A percentile compares a stretch with the other conserved stretches of the same genome.
These are phyloP conservation scores for Alnus glutinosa DNA, from an alignment of 306 rosid genomes.

Conservation along the genomic window DNA sequence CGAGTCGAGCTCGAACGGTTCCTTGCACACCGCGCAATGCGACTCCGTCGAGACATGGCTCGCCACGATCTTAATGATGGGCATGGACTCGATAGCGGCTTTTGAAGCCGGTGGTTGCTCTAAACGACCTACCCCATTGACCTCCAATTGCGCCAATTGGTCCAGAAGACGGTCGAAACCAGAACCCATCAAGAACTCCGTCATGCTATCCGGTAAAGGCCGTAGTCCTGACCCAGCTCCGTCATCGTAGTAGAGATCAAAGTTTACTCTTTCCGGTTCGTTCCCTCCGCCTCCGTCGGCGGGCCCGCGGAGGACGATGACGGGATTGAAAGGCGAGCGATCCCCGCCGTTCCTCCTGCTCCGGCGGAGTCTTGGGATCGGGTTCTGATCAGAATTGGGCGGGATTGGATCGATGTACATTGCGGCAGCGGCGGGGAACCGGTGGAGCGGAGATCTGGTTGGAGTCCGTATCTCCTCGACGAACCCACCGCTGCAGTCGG, in stretches of 20 bases:
- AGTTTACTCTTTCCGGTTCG: slow-evolving; percentile 46
- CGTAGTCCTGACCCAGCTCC: slow-evolving; percentile 61
- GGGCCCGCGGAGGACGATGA: slow-evolving; percentile 60
- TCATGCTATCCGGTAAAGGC: slow-evolving; percentile 52
- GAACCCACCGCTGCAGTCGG: slow-evolving; percentile 58
- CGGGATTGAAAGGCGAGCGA: slow-evolving; percentile 63
- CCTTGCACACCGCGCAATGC: slow-evolving; percentile 69
- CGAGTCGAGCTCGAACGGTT: slow-evolving; percentile 47
- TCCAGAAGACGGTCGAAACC: slow-evolving; percentile 68
- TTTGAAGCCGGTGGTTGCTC: slow-evolving; percentile 68
- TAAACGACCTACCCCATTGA: slow-evolving; percentile 37
- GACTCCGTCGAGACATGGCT: slow-evolving; percentile 50
- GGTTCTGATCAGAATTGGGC: slow-evolving; percentile 30
- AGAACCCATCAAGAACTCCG: slow-evolving; percentile 66
- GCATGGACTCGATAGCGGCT: slow-evolving; percentile 69
- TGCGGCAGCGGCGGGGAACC: slow-evolving; percentile 42
- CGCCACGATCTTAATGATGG: slow-evolving; percentile 50
- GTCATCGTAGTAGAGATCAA: slow-evolving; percentile 67
- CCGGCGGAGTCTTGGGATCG: slow-evolving; percentile 45
- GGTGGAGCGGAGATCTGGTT: slow-evolving; percentile 37
- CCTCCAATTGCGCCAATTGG: slow-evolving; percentile 56
- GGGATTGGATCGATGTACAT: slow-evolving; percentile 35
- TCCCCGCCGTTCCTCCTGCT: slow-evolving; percentile 45
- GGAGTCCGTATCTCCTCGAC: slow-evolving; percentile 54
- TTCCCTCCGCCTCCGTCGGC: slow-evolving; percentile 33